These are phyloP conservation scores for Westerdykella sp. DNA, from an alignment of 2,329 filamentous ascomycete genomes.

Conservation along the genomic window DNA sequence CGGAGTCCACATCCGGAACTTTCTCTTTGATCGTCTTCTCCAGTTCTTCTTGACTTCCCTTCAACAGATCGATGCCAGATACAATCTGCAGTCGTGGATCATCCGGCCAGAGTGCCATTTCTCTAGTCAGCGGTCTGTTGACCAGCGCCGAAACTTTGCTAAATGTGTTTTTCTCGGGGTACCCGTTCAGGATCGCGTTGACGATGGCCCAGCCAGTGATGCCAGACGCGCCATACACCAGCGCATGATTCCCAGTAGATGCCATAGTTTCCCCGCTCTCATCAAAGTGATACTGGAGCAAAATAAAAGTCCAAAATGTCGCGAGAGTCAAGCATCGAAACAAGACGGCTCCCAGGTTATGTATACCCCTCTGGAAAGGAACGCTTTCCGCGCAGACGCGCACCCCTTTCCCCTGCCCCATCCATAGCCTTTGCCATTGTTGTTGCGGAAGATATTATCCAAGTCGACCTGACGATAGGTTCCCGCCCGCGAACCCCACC, in stretches of 20 bases:
- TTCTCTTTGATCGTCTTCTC: slow-evolving; percentile 32
- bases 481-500: slow-evolving; percentile 15
- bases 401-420: background rate
- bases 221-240: slow-evolving; percentile 42
- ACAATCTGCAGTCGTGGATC: slow-evolving; percentile 33
- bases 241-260: slow-evolving; percentile 26
- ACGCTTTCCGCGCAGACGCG: slow-evolving; percentile 1
- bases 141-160: slow-evolving; percentile 44
- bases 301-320: background rate
- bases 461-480: slow-evolving; percentile 9
- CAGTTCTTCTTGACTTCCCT: slow-evolving; percentile 28
- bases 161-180: slow-evolving; percentile 42
- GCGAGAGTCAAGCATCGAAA: slow-evolving; percentile 2
- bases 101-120: slow-evolving; percentile 35
- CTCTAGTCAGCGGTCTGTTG: slow-evolving; percentile 38
- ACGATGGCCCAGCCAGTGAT: slow-evolving; percentile 48
- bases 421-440: background rate
- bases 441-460: slow-evolving; percentile 26
- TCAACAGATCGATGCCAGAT: slow-evolving; percentile 38
- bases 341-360: slow-evolving; percentile 6
- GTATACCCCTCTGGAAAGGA: slow-evolving; percentile 3
- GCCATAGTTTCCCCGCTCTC: background rate
- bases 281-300: background rate
- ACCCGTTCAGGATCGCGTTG: slow-evolving; percentile 44
- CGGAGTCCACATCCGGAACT: slow-evolving; percentile 30